These are phyloP conservation scores for Huntiella savannae DNA, from an alignment of 2,329 filamentous ascomycete genomes.

Conservation along the genomic window DNA sequence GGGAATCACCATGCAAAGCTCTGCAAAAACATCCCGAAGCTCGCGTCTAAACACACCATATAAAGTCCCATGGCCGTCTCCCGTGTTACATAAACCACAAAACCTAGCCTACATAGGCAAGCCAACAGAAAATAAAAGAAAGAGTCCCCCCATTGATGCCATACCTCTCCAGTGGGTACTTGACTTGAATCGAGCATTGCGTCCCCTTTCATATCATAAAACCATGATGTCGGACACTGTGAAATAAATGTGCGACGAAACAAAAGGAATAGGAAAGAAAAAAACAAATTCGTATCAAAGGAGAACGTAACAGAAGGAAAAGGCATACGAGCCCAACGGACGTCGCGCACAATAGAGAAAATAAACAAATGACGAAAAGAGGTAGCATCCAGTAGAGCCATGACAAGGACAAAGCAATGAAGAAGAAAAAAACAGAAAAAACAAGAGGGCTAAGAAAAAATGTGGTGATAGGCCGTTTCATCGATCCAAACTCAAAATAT, in stretches of 20 bases:
- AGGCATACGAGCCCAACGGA: not conserved
- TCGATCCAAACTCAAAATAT: too few species aligned
- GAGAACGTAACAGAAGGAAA: slow-evolving; percentile 4
- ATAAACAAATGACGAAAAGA: not conserved
- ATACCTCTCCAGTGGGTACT: too few species aligned
- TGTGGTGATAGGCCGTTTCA: slow-evolving; percentile 11
- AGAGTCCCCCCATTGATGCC: too few species aligned
- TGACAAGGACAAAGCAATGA: slow-evolving; percentile 8
- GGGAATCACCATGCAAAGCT: too few species aligned
- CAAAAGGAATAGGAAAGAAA: slow-evolving; percentile 11
- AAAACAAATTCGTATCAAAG: slow-evolving; percentile 13
- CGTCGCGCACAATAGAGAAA: too few species aligned
- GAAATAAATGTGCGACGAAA: slow-evolving; percentile 1
- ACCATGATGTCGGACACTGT: slow-evolving; percentile 2
- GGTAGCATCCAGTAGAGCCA: slow-evolving; percentile 4
- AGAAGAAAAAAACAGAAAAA: slow-evolving; percentile 2
- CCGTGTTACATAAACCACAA: too few species aligned
- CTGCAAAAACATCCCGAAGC: too few species aligned
- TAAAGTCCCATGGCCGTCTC: too few species aligned
- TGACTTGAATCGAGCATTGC: not conserved
- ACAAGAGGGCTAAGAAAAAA: slow-evolving; percentile 1
- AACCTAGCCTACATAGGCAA: too few species aligned
- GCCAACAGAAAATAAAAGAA: too few species aligned
- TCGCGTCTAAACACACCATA: too few species aligned
- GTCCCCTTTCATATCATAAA: slow-evolving; percentile 1